Percentiles rank a stretch among this genome's conserved stretches.
Conservation (phyloP, 768 basidiomycete genomes). For the Auricularia cornea region DNA sequence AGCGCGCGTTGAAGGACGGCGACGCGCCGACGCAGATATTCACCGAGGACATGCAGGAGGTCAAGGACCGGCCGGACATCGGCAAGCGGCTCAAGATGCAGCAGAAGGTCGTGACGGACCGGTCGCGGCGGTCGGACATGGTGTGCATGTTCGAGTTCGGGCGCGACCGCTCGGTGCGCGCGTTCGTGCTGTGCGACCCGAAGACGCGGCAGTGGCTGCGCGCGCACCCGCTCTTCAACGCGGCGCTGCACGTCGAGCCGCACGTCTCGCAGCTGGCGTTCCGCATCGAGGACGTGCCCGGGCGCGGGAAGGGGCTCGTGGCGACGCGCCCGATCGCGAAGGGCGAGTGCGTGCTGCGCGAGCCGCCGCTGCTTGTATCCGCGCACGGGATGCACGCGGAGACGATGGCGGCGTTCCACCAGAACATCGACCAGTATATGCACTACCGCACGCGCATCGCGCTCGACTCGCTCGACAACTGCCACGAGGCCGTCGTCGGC, state of each 20-base stretch:
- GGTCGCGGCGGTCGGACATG: too few species aligned
- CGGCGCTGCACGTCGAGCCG: not conserved
- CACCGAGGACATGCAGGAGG: too few species aligned
- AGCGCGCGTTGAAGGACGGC: too few species aligned
- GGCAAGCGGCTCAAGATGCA: too few species aligned
- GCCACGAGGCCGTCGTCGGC: not conserved
- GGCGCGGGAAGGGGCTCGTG: slow-evolving; percentile 47
- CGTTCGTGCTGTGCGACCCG: not conserved
- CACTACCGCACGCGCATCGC: not conserved
- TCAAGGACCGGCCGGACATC: too few species aligned
- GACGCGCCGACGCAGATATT: too few species aligned
- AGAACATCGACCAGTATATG: not conserved
- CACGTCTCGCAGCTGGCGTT: not conserved
- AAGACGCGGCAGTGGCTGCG: not conserved
- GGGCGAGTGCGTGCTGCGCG: slow-evolving; percentile 18
- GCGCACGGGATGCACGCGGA: not conserved
- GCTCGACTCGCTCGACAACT: not conserved
- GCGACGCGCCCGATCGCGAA: slow-evolving; percentile 39
- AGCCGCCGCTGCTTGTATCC: slow-evolving; percentile 20
- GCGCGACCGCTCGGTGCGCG: too few species aligned
- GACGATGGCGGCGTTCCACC: not conserved
- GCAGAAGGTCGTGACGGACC: too few species aligned
- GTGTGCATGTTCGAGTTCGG: too few species aligned
- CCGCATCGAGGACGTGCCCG: slow-evolving; percentile 40
- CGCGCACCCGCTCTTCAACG: not conserved